Evolutionary conservation across 148 eudicot species (phyloP).

Genomic region (Nyssa sinensis): DNA sequence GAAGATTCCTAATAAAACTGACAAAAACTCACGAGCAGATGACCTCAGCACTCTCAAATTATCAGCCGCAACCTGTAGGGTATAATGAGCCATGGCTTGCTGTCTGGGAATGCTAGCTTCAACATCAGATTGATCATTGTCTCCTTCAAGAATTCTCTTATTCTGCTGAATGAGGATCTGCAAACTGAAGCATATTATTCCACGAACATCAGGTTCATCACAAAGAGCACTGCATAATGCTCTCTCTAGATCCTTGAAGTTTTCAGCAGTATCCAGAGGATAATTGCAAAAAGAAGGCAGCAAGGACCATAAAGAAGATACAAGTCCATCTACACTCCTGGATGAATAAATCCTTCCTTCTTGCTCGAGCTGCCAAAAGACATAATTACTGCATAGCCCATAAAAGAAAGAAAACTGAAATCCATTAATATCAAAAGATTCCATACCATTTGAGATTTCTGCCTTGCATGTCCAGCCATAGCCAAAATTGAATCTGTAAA

Average conservation of each 20-base stretch:
- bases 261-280: conserved; percentile 69
- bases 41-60: conserved; percentile 62
- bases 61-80: conserved; percentile 52
- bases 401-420: neutral
- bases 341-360: conserved; percentile 70
- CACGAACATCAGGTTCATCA: conserved; percentile 72
- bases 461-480: conserved; percentile 44
- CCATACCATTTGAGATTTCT: conserved; percentile 69
- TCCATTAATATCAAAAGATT: neutral
- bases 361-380: conserved; percentile 65
- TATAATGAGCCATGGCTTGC: conserved; percentile 62
- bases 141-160: conserved; percentile 57
- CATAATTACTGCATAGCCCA: conserved; percentile 9
- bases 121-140: conserved; percentile 23
- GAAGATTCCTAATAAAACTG: conserved; percentile 57
- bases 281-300: conserved; percentile 95
- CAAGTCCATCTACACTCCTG: conserved; percentile 66
- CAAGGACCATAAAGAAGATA: conserved; percentile 83
- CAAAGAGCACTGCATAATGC: conserved; percentile 44
- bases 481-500: conserved; percentile 64
- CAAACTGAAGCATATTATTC: conserved; percentile 81
- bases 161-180: conserved; percentile 85
- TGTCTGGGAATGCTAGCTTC: conserved; percentile 46
- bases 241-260: conserved; percentile 61
- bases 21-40: conserved; percentile 58